Conservation (phyloP, 1,139 yeast genomes). For the Yamadazyma siamensis region DNA sequence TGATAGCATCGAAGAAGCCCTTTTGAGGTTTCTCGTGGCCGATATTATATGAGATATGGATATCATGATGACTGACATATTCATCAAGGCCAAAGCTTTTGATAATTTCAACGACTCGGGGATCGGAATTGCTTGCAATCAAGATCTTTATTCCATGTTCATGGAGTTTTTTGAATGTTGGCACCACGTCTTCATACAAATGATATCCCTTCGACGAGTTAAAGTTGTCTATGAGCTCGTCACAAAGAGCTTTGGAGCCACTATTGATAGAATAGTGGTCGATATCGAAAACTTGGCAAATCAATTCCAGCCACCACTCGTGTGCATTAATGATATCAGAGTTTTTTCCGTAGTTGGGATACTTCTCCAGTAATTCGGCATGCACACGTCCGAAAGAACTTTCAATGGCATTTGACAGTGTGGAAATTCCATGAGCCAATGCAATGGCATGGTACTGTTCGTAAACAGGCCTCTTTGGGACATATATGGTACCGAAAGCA, state of each 20-base stretch:
- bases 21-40: conserved; percentile 51
- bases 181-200: conserved; percentile 52
- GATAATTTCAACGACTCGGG: conserved; percentile 41
- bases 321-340: conserved; percentile 20
- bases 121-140: conserved; percentile 61
- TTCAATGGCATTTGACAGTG: conserved; percentile 24
- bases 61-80: conserved; percentile 33
- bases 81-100: conserved; percentile 40
- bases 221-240: conserved; percentile 45
- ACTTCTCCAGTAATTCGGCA: conserved; percentile 22
- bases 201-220: conserved; percentile 49
- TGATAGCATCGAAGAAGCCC: conserved; percentile 42
- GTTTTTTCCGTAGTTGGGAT: conserved; percentile 62
- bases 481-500: conserved; percentile 63
- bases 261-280: conserved; percentile 18
- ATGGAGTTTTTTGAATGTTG: conserved; percentile 36
- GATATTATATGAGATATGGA: conserved; percentile 54
- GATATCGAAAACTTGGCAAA: conserved; percentile 38
- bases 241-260: conserved; percentile 24
- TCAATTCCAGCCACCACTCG: conserved; percentile 60
- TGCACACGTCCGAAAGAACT: conserved; percentile 28
- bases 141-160: conserved; percentile 34
- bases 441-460: conserved; percentile 52
- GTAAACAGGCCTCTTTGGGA: conserved; percentile 52
- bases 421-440: conserved; percentile 34